Base-by-base conservation (phyloP, 2,329 filamentous ascomycete species). In the Beauveria australis region DNA sequence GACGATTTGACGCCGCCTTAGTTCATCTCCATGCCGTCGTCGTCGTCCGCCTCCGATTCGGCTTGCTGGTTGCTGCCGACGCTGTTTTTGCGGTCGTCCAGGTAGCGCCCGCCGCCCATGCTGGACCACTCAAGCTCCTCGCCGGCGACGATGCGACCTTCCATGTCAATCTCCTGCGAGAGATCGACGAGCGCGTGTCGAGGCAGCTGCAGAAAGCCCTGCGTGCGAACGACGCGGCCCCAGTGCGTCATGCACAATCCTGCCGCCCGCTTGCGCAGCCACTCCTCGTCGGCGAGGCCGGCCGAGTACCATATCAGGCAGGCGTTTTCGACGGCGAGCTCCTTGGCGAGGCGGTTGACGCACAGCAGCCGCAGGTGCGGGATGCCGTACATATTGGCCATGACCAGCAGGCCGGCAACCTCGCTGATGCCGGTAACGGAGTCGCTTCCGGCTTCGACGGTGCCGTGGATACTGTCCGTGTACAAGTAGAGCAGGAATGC, bases 361-460 rank as follows among this genome's bases (percentile, higher is more conserved):
- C 93, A 97, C 1, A 97, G 81, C 8, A 96, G 83, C 22, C 93
- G 89, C 26, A 99, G 84, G 66, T 94, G 91, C 1, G 92, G 92
- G 77, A 99, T 95, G 70, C 97, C 93, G 76, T 99, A 99, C 52
- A 97, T 90, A 72, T 97, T 97, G 48, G 92, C 92, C 90, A 99
- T 95, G 65, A 99, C 93, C 3, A 99, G 82, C 73, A 99, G 85
- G 9, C 94, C 93, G 0, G 94, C 93, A 16, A 97, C 92, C 67
- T 97, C 92, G 33, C 87, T 85, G 22, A 97, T 83, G 53, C 88
- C 82, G 0, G 84, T 83, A 76, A 94, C 91, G 41, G 92, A 89
- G 62, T 86, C 85, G 52, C 91, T 78, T 52, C 79, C 76, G n/a
- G 76, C 73, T 28, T 80, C 77, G 1, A 73, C 71, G 5, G 75